Conservation (phyloP, 495 filamentous ascomycete genomes). For the Neurospora tetrasperma region DNA sequence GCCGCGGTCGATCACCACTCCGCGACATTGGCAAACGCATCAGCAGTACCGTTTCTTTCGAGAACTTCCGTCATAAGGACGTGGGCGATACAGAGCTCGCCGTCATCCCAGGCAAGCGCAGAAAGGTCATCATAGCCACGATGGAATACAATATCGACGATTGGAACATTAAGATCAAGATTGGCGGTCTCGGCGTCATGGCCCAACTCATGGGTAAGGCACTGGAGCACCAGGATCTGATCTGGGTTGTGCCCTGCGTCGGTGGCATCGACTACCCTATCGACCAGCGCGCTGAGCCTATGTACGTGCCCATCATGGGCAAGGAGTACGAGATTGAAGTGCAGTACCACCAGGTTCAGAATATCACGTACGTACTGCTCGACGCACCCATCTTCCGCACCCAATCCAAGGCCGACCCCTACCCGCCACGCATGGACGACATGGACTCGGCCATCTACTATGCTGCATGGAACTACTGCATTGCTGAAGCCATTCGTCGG, state of each 20-base stretch:
- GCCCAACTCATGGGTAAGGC: conserved; percentile 64
- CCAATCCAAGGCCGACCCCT: conserved; percentile 53
- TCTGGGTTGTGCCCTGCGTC: conserved; percentile 69
- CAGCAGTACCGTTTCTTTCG: conserved; percentile 15
- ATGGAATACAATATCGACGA: conserved; percentile 68
- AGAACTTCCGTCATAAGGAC: conserved; percentile 36
- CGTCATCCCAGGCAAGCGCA: conserved; percentile 43
- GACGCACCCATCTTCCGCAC: conserved; percentile 61
- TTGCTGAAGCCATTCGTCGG: conserved; percentile 46
- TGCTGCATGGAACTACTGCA: conserved; percentile 63
- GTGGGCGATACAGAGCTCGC: conserved; percentile 54
- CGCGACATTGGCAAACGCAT: conserved; percentile 13
- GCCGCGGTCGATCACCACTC: conserved; percentile 19
- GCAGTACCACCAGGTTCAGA: conserved; percentile 55
- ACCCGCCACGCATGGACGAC: conserved; percentile 63
- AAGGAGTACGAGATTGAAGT: conserved; percentile 51
- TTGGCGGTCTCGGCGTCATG: conserved; percentile 62
- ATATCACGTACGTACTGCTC: conserved; percentile 63
- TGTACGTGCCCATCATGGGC: conserved; percentile 52
- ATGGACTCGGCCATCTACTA: conserved; percentile 63
- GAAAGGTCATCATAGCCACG: conserved; percentile 53
- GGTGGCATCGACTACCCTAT: conserved; percentile 54
- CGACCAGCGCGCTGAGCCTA: conserved; percentile 48
- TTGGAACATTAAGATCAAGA: conserved; percentile 65
- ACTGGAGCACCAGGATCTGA: conserved; percentile 56